Conservation (phyloP, 306 rosid species). For the Malus sylvestris region DNA sequence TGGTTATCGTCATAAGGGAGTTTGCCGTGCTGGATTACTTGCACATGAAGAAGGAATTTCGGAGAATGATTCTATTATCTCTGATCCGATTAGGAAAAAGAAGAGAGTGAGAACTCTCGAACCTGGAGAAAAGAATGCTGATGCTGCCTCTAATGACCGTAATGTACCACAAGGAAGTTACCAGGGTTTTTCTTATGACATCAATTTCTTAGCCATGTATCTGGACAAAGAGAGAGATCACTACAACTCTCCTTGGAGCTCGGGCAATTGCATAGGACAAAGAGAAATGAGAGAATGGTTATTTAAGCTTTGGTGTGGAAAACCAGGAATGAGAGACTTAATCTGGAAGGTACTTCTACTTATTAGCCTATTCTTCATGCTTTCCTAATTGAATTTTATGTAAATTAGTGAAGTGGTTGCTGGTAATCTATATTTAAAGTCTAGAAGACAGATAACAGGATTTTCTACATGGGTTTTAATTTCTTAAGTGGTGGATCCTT, state of each 20-base stretch:
- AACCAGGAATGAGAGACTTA: slow-evolving; percentile 69
- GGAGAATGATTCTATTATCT: slow-evolving; percentile 36
- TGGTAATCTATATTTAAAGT: neutral
- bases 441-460: neutral
- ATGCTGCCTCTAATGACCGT: slow-evolving; percentile 41
- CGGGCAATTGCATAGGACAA: slow-evolving; percentile 88
- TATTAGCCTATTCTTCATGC: slow-evolving; percentile 5
- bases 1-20: slow-evolving; percentile 95
- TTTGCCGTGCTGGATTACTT: slow-evolving; percentile 92
- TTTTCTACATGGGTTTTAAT: neutral
- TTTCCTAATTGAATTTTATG: neutral
- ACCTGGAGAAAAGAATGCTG: slow-evolving; percentile 35
- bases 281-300: slow-evolving; percentile 95
- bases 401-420: neutral
- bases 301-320: slow-evolving; percentile 74
- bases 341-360: slow-evolving; percentile 72
- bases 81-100: slow-evolving; percentile 54
- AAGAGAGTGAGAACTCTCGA: slow-evolving; percentile 55
- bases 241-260: slow-evolving; percentile 78
- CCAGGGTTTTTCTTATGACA: slow-evolving; percentile 73
- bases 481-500: neutral
- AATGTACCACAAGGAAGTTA: slow-evolving; percentile 35
- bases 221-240: slow-evolving; percentile 86
- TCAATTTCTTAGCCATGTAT: slow-evolving; percentile 66
- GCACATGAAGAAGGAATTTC: slow-evolving; percentile 61